These are phyloP conservation scores for Aspergillus cavernicola DNA, from an alignment of 495 filamentous ascomycete genomes.

Conservation along the genomic window DNA sequence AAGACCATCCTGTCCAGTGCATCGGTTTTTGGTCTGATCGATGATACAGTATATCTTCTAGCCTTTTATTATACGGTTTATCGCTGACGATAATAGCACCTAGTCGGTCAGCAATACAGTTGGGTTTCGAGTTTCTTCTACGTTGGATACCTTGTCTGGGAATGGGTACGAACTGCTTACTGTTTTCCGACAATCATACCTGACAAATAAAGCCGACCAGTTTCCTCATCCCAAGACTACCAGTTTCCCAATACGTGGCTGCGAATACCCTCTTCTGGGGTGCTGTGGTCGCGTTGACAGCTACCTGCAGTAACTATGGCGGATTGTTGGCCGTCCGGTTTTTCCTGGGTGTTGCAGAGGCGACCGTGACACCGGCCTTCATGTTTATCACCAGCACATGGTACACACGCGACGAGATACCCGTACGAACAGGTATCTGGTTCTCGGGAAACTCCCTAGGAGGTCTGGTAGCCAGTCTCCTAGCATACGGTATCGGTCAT, in stretches of 20 bases:
- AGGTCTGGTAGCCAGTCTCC: slow-evolving; percentile 51
- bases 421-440: slow-evolving; percentile 57
- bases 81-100: slow-evolving; percentile 27
- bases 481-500: slow-evolving; percentile 56
- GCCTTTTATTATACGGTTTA: not conserved
- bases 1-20: slow-evolving; percentile 55
- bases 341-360: slow-evolving; percentile 50
- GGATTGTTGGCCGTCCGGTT: slow-evolving; percentile 41
- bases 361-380: slow-evolving; percentile 43
- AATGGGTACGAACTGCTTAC: slow-evolving; percentile 9
- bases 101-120: slow-evolving; percentile 54
- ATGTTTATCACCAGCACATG: slow-evolving; percentile 42
- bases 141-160: slow-evolving; percentile 53
- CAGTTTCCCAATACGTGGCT: slow-evolving; percentile 50
- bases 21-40: slow-evolving; percentile 43
- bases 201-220: slow-evolving; percentile 28
- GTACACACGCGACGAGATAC: slow-evolving; percentile 56
- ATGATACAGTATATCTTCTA: slow-evolving; percentile 33
- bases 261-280: slow-evolving; percentile 56
- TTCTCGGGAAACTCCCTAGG: slow-evolving; percentile 57
- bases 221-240: slow-evolving; percentile 51
- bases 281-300: slow-evolving; percentile 47
- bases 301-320: slow-evolving; percentile 34
- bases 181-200: slow-evolving; percentile 18
- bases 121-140: slow-evolving; percentile 61